These are phyloP conservation scores for Aspergillus niger DNA, from an alignment of 2,329 filamentous ascomycete genomes.

Conservation along the genomic window DNA sequence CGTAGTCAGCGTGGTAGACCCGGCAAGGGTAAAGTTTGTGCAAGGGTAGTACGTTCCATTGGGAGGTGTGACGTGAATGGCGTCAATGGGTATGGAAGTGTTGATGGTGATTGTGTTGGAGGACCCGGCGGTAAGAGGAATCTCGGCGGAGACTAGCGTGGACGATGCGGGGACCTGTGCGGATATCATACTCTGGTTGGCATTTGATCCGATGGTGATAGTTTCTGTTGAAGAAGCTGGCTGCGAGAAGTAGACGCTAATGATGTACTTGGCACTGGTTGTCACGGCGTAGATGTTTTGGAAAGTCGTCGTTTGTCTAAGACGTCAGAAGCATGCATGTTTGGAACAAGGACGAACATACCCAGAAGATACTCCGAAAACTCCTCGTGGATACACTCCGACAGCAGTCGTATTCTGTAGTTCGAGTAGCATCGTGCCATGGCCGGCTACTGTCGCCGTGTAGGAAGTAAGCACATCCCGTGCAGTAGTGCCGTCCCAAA, in stretches of 20 bases:
- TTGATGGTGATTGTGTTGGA: slow-evolving; percentile 31
- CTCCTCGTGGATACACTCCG: slow-evolving; percentile 23
- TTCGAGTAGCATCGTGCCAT: slow-evolving; percentile 37
- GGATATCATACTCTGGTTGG: neutral
- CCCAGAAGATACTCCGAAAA: slow-evolving; percentile 22
- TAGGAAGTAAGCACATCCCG: slow-evolving; percentile 30
- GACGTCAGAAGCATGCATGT: neutral
- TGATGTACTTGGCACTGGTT: slow-evolving; percentile 27
- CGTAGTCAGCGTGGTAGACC: slow-evolving; percentile 36
- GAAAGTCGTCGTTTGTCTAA: slow-evolving; percentile 18
- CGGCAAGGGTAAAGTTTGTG: slow-evolving; percentile 39
- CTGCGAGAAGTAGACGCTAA: slow-evolving; percentile 23
- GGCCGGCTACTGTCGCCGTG: slow-evolving; percentile 25
- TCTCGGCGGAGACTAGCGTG: slow-evolving; percentile 11
- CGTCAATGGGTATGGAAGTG: slow-evolving; percentile 16
- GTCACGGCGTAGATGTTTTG: slow-evolving; percentile 32
- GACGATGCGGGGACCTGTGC: slow-evolving; percentile 11
- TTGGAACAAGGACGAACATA: slow-evolving; percentile 7
- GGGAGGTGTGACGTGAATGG: slow-evolving; percentile 25
- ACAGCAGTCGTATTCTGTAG: slow-evolving; percentile 26
- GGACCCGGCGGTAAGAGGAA: slow-evolving; percentile 26
- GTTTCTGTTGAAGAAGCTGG: neutral
- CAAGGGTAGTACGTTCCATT: slow-evolving; percentile 46
- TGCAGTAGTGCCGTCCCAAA: slow-evolving; percentile 28
- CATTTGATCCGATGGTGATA: slow-evolving; percentile 14